Base-by-base conservation (phyloP, 1,139 yeast genomes). In the Yamadazyma atlantica region DNA sequence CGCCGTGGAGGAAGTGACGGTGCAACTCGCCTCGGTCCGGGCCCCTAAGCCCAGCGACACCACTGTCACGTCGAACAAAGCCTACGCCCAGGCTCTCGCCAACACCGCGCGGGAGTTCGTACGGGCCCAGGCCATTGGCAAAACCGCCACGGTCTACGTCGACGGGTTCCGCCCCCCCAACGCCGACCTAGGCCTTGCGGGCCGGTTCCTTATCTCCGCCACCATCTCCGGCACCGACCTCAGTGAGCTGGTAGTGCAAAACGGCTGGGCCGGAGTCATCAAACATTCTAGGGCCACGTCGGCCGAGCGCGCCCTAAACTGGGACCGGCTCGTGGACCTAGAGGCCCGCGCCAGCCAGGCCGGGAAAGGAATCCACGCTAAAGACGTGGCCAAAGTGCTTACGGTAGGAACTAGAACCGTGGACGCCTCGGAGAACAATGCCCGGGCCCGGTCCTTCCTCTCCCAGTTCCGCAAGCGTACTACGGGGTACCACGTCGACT, bases 201-300 rank as follows among this genome's bases (percentile, higher is more conserved):
- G 78, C 38, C 73, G 90, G 39, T 80, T 83, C 33, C 59, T 85
- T 46, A 92, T 85, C 10, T 73, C 84, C 33, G 53, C 68, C 44
- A 62, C 62, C 39, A 53, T 81, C 29, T 63, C 71, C 7, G 6
- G 11, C 16, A 63, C 64, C 36, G 86, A 85, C 51, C 66, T 87
- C 34, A 78, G 87, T n/a, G 79, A 80, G 50, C 51, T 67, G 17
- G 59, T 87, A 38, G 82, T 87, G 23, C 63, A 70, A 29, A 70
- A 67, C 40, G 96, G 96, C 7, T 78, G 72, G 62, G 95, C 88
- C 14, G 67, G 85, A n/a, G 95, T 86, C 17, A 74, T 85, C 43
- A 81, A 80, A 57, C 95, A 85, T 60, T 80, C 82, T 54, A 82
- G 81, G 57, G 88, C 85, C 42, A 83, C 82, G 26, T 60, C 70